Evolutionary conservation across 2,329 filamentous ascomycete species (phyloP), one percentile per base, ranked within the genome.

Genomic region (Penicillium polonicum): DNA sequence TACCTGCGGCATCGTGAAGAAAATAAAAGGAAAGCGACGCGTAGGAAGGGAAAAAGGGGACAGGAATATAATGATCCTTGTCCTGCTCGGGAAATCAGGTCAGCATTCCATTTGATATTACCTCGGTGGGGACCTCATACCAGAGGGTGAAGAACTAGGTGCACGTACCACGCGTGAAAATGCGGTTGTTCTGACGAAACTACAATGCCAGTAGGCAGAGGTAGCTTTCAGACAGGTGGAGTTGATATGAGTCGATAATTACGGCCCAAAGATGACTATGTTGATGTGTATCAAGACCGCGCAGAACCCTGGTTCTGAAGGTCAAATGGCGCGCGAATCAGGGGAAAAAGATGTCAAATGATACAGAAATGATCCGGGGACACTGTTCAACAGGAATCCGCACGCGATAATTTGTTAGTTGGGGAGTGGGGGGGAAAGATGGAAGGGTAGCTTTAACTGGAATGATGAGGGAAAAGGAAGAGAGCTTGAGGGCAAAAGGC

Each of bases 1-100:
- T 80, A 85, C 83, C 68, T 80, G 80, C 78, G 82, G 81, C 83
- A 85, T 85, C 68, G 74, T 79, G 70, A 58, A 72, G 68, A 67
- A 59, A 64, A 51, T 51, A 65, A 62, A 54, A 54, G 43, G 46
- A 61, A 59, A 64, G 51, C 36, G 53, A 52, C 62, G 61, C 60
- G 67, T 64, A 53, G 55, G 60, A 60, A 55, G 53, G 61, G 62
- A 58, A 62, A 59, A 52, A 66, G 63, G 60, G 61, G 61, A 57
- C 62, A 61, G 48, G 55, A 64, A 62, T 60, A 66, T 64, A 70
- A 66, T 65, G 58, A 65, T 64, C 58, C 66, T 65, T 49, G 62
- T 67, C 64, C 70, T 71, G 61, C 60, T 56, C 38, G 45, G 60
- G 48, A 49, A 52, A 62, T 69, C 67, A 66, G 59, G 67, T 73